Conservation (phyloP, 148 eudicot species). For the Limonium bicolor region DNA sequence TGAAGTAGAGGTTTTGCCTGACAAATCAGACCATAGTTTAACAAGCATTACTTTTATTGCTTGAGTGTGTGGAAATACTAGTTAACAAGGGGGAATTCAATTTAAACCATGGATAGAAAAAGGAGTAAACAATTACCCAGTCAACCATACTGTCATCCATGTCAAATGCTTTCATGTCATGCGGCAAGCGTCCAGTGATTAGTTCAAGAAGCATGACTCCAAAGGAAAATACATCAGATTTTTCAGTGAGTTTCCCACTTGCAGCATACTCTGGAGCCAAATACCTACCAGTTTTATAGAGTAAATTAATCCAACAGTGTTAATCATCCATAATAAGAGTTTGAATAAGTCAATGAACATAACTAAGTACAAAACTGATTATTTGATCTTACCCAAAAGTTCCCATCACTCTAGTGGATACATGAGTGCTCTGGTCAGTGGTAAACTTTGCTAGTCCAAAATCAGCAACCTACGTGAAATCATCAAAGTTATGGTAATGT, state of each 20-base stretch:
- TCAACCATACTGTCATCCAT: conserved; percentile 58
- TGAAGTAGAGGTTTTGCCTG: conserved; percentile 80
- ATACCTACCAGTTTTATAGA: conserved; percentile 53
- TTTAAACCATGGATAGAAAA: too few relatives aligned
- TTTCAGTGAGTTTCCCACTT: conserved; percentile 74
- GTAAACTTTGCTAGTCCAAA: conserved; percentile 72
- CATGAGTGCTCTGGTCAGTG: conserved; percentile 34
- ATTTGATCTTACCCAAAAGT: conserved; percentile 44
- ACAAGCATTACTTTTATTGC: neutral
- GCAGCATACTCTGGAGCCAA: conserved; percentile 86
- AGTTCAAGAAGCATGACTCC: conserved; percentile 83
- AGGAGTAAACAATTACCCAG: conserved; percentile 39
- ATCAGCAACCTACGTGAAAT: conserved; percentile 60
- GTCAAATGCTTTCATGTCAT: conserved; percentile 34
- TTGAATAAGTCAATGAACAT: neutral
- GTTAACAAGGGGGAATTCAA: too few relatives aligned
- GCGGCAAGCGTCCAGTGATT: conserved; percentile 76
- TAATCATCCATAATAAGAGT: too few relatives aligned
- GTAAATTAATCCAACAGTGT: too few relatives aligned
- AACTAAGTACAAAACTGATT: too few relatives aligned
- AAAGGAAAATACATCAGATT: conserved; percentile 84
- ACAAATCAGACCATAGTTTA: neutral
- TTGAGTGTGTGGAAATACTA: neutral
- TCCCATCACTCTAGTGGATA: conserved; percentile 76
- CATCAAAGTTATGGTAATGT: neutral